These are phyloP conservation scores for Phytopythium delawarense DNA, from an alignment of 352 stramenopile genomes.

Conservation along the genomic window DNA sequence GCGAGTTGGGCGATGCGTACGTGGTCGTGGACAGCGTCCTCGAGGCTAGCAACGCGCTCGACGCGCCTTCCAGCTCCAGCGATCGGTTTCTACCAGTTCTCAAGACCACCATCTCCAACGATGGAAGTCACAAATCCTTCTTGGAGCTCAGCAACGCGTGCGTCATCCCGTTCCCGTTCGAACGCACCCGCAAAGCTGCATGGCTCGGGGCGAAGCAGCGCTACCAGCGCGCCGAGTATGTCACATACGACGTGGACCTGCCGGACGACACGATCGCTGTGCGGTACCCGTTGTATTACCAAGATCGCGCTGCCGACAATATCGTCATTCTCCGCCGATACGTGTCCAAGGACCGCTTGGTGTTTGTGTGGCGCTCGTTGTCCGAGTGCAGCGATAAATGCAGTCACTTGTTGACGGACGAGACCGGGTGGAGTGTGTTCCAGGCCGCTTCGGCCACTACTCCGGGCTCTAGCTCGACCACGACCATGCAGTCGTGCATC, in stretches of 20 bases:
- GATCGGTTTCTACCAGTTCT: not conserved
- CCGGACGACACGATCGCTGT: constrained; percentile 3
- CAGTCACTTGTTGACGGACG: constrained; percentile 35
- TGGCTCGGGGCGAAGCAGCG: not conserved
- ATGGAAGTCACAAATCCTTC: not conserved
- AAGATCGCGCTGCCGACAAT: not conserved
- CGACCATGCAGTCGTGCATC: not conserved
- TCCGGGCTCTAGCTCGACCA: not conserved
- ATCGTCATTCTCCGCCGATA: constrained; percentile 16
- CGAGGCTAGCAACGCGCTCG: not conserved
- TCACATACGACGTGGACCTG: not conserved
- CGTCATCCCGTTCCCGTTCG: not conserved
- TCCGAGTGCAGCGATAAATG: constrained; percentile 28
- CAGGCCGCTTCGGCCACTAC: not conserved
- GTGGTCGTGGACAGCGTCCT: not conserved
- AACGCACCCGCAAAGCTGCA: not conserved
- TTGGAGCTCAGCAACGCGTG: not conserved
- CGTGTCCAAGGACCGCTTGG: constrained; percentile 28
- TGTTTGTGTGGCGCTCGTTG: constrained; percentile 41
- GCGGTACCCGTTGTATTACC: not conserved
- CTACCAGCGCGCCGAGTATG: not conserved
- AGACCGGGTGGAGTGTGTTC: constrained; percentile 50
- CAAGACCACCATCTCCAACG: not conserved
- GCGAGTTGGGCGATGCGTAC: not conserved
- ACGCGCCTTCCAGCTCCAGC: not conserved